Evolutionary conservation across 805 yeast genomes (phyloP).

Genomic region (Vanderwaltozyma tropicalis): DNA sequence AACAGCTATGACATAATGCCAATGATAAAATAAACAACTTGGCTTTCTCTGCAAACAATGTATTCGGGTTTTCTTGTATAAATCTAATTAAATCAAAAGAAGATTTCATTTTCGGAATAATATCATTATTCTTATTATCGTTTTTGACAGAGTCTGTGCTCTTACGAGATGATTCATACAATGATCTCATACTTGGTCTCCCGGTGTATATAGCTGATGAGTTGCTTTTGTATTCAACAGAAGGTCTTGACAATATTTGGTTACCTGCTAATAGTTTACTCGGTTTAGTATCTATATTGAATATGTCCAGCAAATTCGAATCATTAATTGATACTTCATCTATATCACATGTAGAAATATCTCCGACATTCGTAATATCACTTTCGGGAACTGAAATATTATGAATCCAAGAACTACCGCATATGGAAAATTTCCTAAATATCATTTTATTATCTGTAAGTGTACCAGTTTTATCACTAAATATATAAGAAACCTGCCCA

Average conservation of each 20-base stretch:
- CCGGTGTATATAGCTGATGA: conserved; percentile 36
- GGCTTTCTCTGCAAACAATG: conserved; percentile 60
- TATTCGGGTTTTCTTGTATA: conserved; percentile 61
- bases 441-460: conserved; percentile 91
- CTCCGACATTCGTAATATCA: neutral
- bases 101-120: conserved; percentile 29
- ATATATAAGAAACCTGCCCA: conserved; percentile 92
- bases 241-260: conserved; percentile 15
- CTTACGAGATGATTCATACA: conserved; percentile 17
- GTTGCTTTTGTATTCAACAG: conserved; percentile 34
- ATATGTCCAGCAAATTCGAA: conserved; percentile 7
- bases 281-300: conserved; percentile 1
- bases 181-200: conserved; percentile 49
- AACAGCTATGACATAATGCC: conserved; percentile 83
- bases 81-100: conserved; percentile 59
- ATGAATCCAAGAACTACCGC: conserved; percentile 86
- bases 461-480: conserved; percentile 96
- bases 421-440: conserved; percentile 76
- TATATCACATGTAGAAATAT: conserved; percentile 4
- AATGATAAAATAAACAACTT: conserved; percentile 70
- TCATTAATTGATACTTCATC: conserved; percentile 20
- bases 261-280: neutral
- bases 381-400: too few species aligned
- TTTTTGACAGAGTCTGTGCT: neutral
- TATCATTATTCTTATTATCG: neutral